Base-by-base conservation (phyloP, 2,329 filamentous ascomycete species). In the Aspergillus sp. region DNA sequence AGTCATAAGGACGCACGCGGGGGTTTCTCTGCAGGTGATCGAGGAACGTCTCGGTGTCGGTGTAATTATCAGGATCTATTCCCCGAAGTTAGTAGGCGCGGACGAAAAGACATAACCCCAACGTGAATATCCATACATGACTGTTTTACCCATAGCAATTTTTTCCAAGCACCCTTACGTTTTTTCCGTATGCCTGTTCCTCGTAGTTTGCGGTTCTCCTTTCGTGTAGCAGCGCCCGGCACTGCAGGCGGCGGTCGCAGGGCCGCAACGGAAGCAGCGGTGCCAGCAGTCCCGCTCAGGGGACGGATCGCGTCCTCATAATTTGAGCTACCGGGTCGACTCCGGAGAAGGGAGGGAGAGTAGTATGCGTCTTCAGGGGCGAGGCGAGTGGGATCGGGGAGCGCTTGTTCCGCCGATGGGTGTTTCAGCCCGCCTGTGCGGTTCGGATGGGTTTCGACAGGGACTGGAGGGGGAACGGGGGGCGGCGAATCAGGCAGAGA, bases 131-230 rank as follows among this genome's bases (percentile, higher is more conserved):
- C 76, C 86, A 63, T 79, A 93, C 90, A 96, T 35, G 90, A 90
- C 73, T 98, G 95, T 77, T 96, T 96, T 70, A 99, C 93, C 95
- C 95, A 99, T 55, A 99, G 84, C 64, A 99, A 78, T 79, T 98
- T 98, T 82, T 96, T 96, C 90, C 93, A 98, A 11, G 85, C 85
- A 51, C 86, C 85, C 69, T 88, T 90, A 63, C 88, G 82, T 67
- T 86, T 82, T 47, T 89, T 82, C 64, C 87, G 90, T 49, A 85
- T 79, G 64, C 86, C 89, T 17, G 86, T 81, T 43, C 83, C 83
- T 56, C 83, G 77, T 46, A 80, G 70, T 64, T 81, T 80, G 31
- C 82, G 78, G 56, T 79, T 64, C 79, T 80, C 65, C 68, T 75
- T 72, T 47, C 68, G 67, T 51, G 65, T 65, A 21, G 72, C 71